Conservation (phyloP, 2,329 filamentous ascomycete species). For the Parastagonospora nodorum region DNA sequence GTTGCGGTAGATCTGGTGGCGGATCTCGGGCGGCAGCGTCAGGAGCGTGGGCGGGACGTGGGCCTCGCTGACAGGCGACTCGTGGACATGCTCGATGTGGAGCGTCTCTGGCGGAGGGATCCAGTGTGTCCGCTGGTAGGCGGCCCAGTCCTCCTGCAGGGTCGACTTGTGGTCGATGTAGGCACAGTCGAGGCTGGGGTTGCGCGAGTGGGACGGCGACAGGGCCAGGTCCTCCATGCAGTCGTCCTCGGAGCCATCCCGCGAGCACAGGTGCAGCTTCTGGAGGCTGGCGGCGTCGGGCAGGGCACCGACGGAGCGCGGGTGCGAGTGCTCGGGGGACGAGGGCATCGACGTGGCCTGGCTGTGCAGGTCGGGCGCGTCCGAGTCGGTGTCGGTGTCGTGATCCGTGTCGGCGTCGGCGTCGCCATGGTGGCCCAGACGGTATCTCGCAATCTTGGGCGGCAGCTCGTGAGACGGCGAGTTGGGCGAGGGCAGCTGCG, state of each 20-base stretch:
- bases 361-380: constrained; percentile 18
- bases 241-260: constrained; percentile 24
- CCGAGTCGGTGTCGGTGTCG: constrained; percentile 29
- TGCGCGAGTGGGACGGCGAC: constrained; percentile 27
- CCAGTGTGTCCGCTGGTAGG: constrained; percentile 15
- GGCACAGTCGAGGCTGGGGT: constrained; percentile 25
- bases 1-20: constrained; percentile 45
- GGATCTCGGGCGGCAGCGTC: constrained; percentile 44
- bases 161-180: constrained; percentile 15
- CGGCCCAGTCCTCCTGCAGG: constrained; percentile 27
- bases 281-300: constrained; percentile 27
- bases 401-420: constrained; percentile 15
- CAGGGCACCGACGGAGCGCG: constrained; percentile 18
- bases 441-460: constrained; percentile 40
- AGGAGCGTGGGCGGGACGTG: constrained; percentile 33
- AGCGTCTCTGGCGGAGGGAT: constrained; percentile 15
- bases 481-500: constrained; percentile 43
- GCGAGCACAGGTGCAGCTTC: constrained; percentile 21
- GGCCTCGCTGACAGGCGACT: constrained; percentile 5
- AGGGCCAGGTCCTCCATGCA: constrained; percentile 37
- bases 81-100: constrained; percentile 10
- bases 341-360: constrained; percentile 26
- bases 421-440: constrained; percentile 25
- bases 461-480: constrained; percentile 40
- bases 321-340: constrained; percentile 25